Base-by-base conservation (phyloP, 1,139 yeast species). In the Zhuliangozyma parablackwelliae region DNA sequence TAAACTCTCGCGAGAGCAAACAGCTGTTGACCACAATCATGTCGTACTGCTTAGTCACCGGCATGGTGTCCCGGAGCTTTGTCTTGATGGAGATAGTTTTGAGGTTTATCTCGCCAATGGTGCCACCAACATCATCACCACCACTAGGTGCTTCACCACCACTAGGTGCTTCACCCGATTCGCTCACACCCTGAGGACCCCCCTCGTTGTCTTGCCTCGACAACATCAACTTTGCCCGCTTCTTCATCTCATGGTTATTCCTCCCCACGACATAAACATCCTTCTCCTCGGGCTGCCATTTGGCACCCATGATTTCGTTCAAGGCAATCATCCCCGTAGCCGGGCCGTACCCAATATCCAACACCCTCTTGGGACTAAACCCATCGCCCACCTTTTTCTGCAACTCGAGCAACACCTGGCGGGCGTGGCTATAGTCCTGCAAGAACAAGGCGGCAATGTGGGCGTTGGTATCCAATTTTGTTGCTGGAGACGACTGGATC, bases 311-410 rank as follows among this genome's bases (percentile, higher is more conserved):
- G 1, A 89, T 53, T 49, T 89, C 96, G 54, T 89, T 87, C 41
- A 89, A 65, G 0, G 95, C 98, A 8, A 90, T 67, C 66, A 92
- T 81, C 1, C 97, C 97, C 0, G 95, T 83, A 1, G 92, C 94
- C 1, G 98, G 97, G 0, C 98, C 98, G 53, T 75, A 81, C 0
- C 97, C 95, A 7, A 88, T 76, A 50, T 88, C 95, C 39, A 92
- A 66, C 0, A 92, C 75, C 11, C 75, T 65, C 26, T 70, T 55
- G 0, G 97, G 97, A 10, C 54, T 51, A n/a, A 10, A 6, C 0
- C 61, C 68, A 34, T 54, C 43, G 0, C 69, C 72, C 5, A 69
- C 57, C 35, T 94, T 65, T 35, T 75, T 73, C 45, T 76, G 70
- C 29, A 89, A 62, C 50, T 92, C 97, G 26, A 60, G 56, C 32